These are phyloP conservation scores for Meyerozyma sp. DNA, from an alignment of 1,139 yeast genomes.

Conservation along the genomic window DNA sequence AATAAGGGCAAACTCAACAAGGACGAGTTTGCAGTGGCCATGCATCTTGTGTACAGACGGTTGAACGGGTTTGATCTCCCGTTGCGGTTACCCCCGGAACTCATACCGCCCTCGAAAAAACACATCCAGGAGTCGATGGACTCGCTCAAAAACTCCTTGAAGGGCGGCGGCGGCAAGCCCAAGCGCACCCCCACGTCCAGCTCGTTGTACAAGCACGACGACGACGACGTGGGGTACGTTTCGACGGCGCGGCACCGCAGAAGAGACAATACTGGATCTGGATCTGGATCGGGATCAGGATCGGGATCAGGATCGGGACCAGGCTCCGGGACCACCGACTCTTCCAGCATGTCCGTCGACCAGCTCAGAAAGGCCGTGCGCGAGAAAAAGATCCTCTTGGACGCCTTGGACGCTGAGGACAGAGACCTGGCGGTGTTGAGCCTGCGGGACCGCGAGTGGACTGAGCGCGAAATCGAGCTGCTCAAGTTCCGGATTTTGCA, in stretches of 20 bases:
- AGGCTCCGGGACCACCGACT: too few species aligned
- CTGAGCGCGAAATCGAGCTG: conserved; percentile 50
- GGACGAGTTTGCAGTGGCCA: conserved; percentile 78
- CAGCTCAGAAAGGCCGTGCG: conserved; percentile 59
- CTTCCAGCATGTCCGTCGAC: conserved; percentile 32
- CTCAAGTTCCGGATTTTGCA: conserved; percentile 58
- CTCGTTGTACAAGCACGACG: conserved; percentile 66
- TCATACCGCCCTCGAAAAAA: conserved; percentile 77
- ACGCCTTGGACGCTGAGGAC: conserved; percentile 69
- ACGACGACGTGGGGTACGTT: conserved; percentile 54
- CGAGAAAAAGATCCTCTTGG: conserved; percentile 65
- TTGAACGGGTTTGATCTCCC: conserved; percentile 75
- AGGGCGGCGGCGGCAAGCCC: conserved; percentile 24
- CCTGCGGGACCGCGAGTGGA: conserved; percentile 18
- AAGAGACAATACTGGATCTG: conserved; percentile 7
- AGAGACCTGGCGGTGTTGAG: conserved; percentile 33
- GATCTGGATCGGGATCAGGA: too few species aligned
- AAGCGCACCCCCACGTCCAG: conserved; percentile 37
- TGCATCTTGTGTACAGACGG: conserved; percentile 75
- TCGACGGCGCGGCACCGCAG: conserved; percentile 63
- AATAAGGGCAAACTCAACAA: conserved; percentile 69
- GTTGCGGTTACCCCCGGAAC: conserved; percentile 61
- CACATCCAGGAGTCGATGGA: conserved; percentile 43
- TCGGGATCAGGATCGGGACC: background rate
- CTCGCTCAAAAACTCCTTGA: conserved; percentile 38